phyloP scores from a whole-genome alignment of 78 protist species.

The Acrasis kona region DNA sequence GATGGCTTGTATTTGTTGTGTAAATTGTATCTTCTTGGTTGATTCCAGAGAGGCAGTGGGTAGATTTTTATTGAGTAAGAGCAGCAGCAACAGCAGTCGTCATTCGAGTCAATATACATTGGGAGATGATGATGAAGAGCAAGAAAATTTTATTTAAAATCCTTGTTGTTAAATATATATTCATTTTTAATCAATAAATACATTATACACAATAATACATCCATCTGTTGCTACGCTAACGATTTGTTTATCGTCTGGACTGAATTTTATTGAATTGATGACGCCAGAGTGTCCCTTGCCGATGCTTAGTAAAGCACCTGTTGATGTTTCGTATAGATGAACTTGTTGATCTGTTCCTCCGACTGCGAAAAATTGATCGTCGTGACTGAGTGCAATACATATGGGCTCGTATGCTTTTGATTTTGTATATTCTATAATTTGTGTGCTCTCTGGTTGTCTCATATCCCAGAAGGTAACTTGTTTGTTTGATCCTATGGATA shows the following conservation, averaged over 20 bases:
- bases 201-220: background rate
- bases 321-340: background rate
- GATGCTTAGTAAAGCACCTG: background rate
- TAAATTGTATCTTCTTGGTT: too few relatives aligned
- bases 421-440: background rate
- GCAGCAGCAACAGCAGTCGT: too few relatives aligned
- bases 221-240: background rate
- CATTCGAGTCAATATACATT: too few relatives aligned
- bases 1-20: too few relatives aligned
- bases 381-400: background rate
- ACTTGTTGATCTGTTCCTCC: constrained; percentile 18
- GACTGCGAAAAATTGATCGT: background rate
- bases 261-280: background rate
- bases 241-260: constrained; percentile 1
- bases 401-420: background rate
- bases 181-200: too few relatives aligned
- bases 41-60: too few relatives aligned
- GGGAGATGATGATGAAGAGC: too few relatives aligned
- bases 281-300: background rate
- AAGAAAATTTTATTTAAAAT: too few relatives aligned
- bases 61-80: too few relatives aligned
- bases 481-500: background rate
- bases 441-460: constrained; percentile 4
- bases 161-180: too few relatives aligned
- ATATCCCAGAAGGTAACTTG: background rate